Base-by-base conservation (phyloP, 805 yeast genomes). In the Pichia phayaonensis region DNA sequence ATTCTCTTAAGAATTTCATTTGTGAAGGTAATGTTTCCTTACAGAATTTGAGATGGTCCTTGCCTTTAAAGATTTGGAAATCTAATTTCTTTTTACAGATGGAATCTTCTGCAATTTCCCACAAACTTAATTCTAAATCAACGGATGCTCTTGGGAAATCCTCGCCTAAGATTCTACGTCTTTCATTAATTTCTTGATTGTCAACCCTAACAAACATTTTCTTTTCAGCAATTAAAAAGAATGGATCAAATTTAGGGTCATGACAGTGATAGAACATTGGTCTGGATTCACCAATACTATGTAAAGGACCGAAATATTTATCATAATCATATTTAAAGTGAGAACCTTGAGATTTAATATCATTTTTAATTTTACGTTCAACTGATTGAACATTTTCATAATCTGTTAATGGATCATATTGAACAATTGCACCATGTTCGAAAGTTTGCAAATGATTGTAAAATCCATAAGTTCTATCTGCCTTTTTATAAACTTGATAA, bases 171-270 rank as follows among this genome's bases (percentile, higher is more conserved):
- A 59, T 55, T 39, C 64, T 51, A 12, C 56, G 54, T 15, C 46
- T 42, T 18, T 53, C 34, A 16, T 47, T 44, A 46, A 57, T 58
- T 24, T 63, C 44, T 36, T 72, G 70, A n/a, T 71, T 71, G 15
- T 69, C 70, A 29, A 60, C 15, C 59, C 59, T 22, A 56, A 53
- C 38, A 36, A 54, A 55, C 34, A 44, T 44, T 18, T 44, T 53
- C 61, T 72, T 50, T 44, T 61, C 63, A 55, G 53, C 48, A 18
- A 55, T 36, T 18, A 52, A 50, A 8, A 47, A 59, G 72, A 75
- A 73, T 1, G 80, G 80, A 56, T 75, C 71, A 44, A 75, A 63
- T 58, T 75, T 75, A 7, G 80, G 79, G 57, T 64, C 70, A 57
- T 75, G 76, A 21, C 77, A 72, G 53, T 75, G 80, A 23, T 58